phyloP scores from a whole-genome alignment of 768 basidiomycete species.

The Paxillus rubicundulus region DNA sequence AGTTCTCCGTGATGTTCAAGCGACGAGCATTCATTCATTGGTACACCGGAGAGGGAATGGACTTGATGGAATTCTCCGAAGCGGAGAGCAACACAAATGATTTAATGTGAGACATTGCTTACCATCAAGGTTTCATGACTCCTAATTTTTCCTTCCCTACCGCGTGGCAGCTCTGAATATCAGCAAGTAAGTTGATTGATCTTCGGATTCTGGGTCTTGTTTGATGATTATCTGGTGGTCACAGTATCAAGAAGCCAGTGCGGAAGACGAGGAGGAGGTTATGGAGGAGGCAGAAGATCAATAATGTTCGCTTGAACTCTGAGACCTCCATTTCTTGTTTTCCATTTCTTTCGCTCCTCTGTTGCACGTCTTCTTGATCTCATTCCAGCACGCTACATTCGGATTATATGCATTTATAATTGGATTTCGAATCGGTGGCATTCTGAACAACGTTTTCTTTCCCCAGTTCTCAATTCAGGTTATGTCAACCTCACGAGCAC shows the following conservation, averaged over 20 bases:
- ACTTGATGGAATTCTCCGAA: slow-evolving; percentile 76
- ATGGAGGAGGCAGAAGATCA: slow-evolving; percentile 26
- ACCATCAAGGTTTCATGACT: background rate
- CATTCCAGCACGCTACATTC: slow-evolving; percentile 13
- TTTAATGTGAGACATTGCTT: slow-evolving; percentile 60
- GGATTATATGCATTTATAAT: slow-evolving; percentile 21
- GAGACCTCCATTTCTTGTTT: background rate
- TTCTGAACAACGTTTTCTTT: background rate
- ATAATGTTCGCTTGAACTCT: slow-evolving; percentile 16
- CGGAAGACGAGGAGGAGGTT: slow-evolving; percentile 44
- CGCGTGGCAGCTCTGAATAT: slow-evolving; percentile 70
- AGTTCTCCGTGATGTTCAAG: slow-evolving; percentile 83
- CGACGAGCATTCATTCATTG: slow-evolving; percentile 86
- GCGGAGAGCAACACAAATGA: slow-evolving; percentile 83
- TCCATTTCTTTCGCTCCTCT: background rate
- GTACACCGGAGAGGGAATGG: slow-evolving; percentile 93
- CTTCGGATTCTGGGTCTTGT: background rate
- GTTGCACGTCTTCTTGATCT: background rate
- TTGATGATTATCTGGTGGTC: background rate
- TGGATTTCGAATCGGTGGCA: slow-evolving; percentile 9
- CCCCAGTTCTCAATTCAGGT: background rate
- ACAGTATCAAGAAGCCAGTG: slow-evolving; percentile 61
- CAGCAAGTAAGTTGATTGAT: slow-evolving; percentile 57
- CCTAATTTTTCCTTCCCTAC: slow-evolving; percentile 7
- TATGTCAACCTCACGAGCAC: background rate